These are phyloP conservation scores for Kazachstania psychrophila DNA, from an alignment of 805 yeast genomes.

Conservation along the genomic window DNA sequence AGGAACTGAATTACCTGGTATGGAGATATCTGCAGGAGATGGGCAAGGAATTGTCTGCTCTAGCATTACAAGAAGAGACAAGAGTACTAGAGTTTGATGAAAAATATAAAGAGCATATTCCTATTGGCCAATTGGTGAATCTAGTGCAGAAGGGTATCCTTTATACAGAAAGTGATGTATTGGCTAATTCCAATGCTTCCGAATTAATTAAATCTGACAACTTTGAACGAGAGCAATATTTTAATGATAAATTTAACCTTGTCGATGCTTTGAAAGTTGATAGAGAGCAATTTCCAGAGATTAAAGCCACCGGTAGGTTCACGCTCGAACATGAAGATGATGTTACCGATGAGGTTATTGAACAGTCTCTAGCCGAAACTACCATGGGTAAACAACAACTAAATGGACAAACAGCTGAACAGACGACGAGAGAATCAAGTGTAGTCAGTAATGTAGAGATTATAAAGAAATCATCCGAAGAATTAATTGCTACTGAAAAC, in stretches of 20 bases:
- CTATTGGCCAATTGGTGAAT: slow-evolving; percentile 74
- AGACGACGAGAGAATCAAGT: too few species aligned
- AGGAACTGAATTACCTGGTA: slow-evolving; percentile 78
- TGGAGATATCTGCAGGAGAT: slow-evolving; percentile 90
- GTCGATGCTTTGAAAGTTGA: slow-evolving; percentile 46
- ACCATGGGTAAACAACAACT: too few species aligned
- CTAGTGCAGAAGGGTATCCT: slow-evolving; percentile 81
- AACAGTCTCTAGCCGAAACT: slow-evolving; percentile 1
- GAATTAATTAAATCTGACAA: slow-evolving; percentile 15
- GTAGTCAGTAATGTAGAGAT: too few species aligned
- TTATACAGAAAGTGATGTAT: slow-evolving; percentile 59
- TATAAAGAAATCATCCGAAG: too few species aligned
- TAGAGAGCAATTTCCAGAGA: slow-evolving; percentile 25
- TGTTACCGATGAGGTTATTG: slow-evolving; percentile 1
- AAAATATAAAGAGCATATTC: slow-evolving; percentile 42
- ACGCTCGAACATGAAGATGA: slow-evolving; percentile 12
- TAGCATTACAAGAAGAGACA: slow-evolving; percentile 71
- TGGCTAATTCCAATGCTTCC: slow-evolving; percentile 31
- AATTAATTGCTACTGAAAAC: background rate
- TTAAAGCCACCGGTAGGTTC: slow-evolving; percentile 28
- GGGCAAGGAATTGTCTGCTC: slow-evolving; percentile 67
- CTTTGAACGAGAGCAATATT: slow-evolving; percentile 16
- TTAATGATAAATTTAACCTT: slow-evolving; percentile 37
- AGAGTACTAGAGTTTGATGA: slow-evolving; percentile 49
- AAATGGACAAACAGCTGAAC: too few species aligned